Base-by-base conservation (phyloP, 352 stramenopile species). In the Pythium grandisporangium region DNA sequence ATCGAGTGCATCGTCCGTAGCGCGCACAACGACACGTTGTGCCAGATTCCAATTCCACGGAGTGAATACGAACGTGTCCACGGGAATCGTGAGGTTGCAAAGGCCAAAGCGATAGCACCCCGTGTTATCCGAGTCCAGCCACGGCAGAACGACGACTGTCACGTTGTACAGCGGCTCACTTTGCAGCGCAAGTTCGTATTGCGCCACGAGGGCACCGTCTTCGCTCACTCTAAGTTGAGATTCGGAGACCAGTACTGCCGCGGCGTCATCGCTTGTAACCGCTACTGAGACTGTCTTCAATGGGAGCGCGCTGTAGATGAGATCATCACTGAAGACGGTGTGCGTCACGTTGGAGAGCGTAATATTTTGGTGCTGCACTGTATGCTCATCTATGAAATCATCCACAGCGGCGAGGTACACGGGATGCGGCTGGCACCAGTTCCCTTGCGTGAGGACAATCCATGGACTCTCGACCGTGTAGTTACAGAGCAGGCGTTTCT, bases 401-500 rank as follows among this genome's bases (percentile, higher is more conserved):
- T 87, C 63, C 8, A 83, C 67, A 5, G 66, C 52, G 2, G 47
- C 32, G 1, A 90, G 57, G 8, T 53, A 21, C 3, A 90, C 64
- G 29, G 41, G 50, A 35, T 90, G 71, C 0, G 71, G 67, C 12
- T 67, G 5, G 42, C 71, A 90, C 77, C 77, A 90, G 33, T 87
- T 74, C 35, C 66, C 57, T 0, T 69, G 69, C 0, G 70, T 72
- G 59, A 86, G 86, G 11, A 86, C 66, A 24, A 85, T 64, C 65
- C 71, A 82, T n/a, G 77, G 77, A 24, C 77, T 80, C 24, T 61
- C 29, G 2, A 90, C 63, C 1, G 77, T 90, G 35, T 69, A 82
- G 37, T 90, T 90, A 42, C 77, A 90, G 5, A 90, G 48, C 20
- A 78, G 84, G 1, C 73, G 64, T 35, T 90, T 73, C n/a, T 86